Conservation (phyloP, 305 asterid genomes). For the Fraxinus platypoda region DNA sequence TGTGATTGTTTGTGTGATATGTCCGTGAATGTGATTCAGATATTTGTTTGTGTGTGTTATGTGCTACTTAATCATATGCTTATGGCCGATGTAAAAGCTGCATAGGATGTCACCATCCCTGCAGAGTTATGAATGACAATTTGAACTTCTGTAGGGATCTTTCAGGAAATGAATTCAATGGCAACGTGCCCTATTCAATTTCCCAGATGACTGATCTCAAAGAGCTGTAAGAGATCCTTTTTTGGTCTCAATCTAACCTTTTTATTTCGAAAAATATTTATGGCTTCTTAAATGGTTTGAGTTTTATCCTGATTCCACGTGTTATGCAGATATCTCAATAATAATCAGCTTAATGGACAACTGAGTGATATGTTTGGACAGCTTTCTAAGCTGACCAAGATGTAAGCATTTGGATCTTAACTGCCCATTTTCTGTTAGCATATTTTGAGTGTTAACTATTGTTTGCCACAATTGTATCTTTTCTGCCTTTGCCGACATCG, state of each 20-base stretch:
- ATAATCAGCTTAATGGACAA: constrained; percentile 55
- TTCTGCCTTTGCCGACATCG: not conserved
- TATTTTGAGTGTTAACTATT: not conserved
- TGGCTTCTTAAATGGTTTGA: constrained; percentile 12
- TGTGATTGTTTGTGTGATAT: not conserved
- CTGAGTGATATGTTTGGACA: constrained; percentile 46
- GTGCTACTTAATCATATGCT: not conserved
- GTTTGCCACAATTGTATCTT: not conserved
- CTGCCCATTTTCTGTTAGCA: not conserved
- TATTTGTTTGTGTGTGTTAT: not conserved
- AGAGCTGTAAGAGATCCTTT: constrained; percentile 33
- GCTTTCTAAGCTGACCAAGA: constrained; percentile 40
- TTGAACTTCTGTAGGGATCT: constrained; percentile 37
- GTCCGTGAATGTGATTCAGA: not conserved
- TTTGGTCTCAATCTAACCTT: constrained; percentile 8
- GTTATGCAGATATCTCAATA: constrained; percentile 42
- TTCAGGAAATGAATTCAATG: constrained; percentile 39
- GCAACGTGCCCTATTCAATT: constrained; percentile 52
- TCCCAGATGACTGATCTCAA: constrained; percentile 45
- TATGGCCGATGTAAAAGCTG: not conserved
- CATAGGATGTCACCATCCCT: not conserved
- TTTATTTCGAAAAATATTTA: not conserved
- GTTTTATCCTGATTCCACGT: constrained; percentile 5
- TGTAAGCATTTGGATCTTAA: constrained; percentile 35
- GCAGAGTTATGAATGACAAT: not conserved